Evolutionary conservation across 441 rosid species (phyloP).

Genomic region (Raphanus hybrid): DNA sequence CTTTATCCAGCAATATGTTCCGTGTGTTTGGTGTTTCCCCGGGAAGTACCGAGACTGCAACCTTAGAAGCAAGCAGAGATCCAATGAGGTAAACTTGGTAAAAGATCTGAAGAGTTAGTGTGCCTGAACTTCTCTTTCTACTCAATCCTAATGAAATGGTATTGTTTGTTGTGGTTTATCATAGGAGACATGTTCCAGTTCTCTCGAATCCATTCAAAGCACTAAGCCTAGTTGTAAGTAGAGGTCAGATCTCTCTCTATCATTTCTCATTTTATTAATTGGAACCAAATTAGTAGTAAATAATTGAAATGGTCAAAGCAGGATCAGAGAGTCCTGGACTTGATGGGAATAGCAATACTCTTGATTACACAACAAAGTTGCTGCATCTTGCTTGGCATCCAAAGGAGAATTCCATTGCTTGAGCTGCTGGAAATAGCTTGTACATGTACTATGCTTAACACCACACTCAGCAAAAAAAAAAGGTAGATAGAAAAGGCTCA

Average conservation of each 20-base stretch:
- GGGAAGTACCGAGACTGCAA: slow-evolving; percentile 71
- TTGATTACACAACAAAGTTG: slow-evolving; percentile 64
- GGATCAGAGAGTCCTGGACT: slow-evolving; percentile 54
- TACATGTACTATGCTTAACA: slow-evolving; percentile 68
- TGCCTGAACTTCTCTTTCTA: background rate
- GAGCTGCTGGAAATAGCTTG: slow-evolving; percentile 74
- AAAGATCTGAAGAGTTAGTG: slow-evolving; percentile 6
- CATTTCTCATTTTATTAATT: background rate
- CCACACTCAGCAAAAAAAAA: slow-evolving; percentile 30
- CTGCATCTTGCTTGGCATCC: slow-evolving; percentile 83
- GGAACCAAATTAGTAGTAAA: no score
- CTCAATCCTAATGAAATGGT: background rate
- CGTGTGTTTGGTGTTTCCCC: slow-evolving; percentile 77
- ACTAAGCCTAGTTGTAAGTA: slow-evolving; percentile 69
- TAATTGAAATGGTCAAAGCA: slow-evolving; percentile 26
- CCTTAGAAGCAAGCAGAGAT: slow-evolving; percentile 88
- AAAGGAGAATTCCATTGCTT: slow-evolving; percentile 58
- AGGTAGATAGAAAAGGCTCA: slow-evolving; percentile 2
- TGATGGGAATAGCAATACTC: slow-evolving; percentile 59
- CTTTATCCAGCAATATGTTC: slow-evolving; percentile 70
- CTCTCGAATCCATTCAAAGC: slow-evolving; percentile 71
- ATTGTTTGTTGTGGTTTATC: slow-evolving; percentile 18
- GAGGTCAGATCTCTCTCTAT: slow-evolving; percentile 47
- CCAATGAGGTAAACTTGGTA: slow-evolving; percentile 74
- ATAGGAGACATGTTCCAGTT: slow-evolving; percentile 77